Evolutionary conservation across 1,139 yeast genomes (phyloP), one percentile per base, ranked within the genome.

Genomic region (Taiozyma sp.): DNA sequence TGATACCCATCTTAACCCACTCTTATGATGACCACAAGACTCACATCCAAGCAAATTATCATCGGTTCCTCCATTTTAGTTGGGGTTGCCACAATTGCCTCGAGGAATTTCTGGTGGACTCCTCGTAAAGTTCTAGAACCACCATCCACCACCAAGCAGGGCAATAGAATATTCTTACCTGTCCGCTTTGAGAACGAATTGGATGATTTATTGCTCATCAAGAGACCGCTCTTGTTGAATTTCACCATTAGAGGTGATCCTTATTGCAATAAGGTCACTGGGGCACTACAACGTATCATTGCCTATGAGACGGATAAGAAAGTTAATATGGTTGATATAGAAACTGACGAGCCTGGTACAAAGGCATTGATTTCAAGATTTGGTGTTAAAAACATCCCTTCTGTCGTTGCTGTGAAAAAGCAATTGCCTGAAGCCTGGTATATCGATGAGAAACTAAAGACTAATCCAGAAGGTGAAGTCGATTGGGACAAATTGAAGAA

Each of bases 181-280:
- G 66, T 85, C 30, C 70, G 80, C 54, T 72, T 71, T 50, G 72
- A 73, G 40, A 67, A 69, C 49, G 95, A 87, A 58, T 68, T 87
- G 48, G 80, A 81, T 50, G 78, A 79, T 48, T 65, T 83, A 49
- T 63, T 84, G 44, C 64, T 80, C n/a, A 67, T 72, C 44, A 78
- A 78, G 55, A 74, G 79, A 41, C 95, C 96, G 2, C 68, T 87
- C 50, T 68, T 88, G 51, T 73, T 88, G 58, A 87, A 88, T 64
- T 89, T 89, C 70, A 87, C 92, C 1, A 71, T 80, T 46, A 74
- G 84, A 52, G 89, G 90, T 9, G 89, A 86, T 59, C 73, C 78
- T 4, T 71, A 75, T 44, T 81, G 86, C 55, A 83, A 86, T 63
- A 75, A 75, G 55, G 75, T 87, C 47, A 86, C 95, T 2, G 80